Percentiles rank a stretch among this genome's conserved stretches.
Conservation (phyloP, 495 filamentous ascomycete genomes). For the Coniosporium apollinis region DNA sequence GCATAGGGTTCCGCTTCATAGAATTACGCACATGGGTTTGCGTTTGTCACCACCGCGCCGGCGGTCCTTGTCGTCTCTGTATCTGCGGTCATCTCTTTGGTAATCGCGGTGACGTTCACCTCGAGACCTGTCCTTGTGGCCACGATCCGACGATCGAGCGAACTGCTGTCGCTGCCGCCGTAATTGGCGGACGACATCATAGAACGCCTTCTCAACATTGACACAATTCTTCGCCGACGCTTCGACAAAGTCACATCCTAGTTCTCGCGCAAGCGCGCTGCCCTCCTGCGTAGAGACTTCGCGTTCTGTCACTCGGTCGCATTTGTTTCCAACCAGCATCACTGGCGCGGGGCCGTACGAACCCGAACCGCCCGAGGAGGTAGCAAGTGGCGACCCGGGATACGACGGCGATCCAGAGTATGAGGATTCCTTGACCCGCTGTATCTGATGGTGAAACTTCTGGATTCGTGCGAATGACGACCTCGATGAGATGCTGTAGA, state of each 20-base stretch:
- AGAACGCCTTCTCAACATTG: conserved; percentile 97
- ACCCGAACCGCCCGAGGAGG: conserved; percentile 38
- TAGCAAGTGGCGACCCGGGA: conserved; percentile 50
- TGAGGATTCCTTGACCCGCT: conserved; percentile 88
- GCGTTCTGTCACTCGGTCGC: conserved; percentile 84
- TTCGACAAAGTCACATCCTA: conserved; percentile 95
- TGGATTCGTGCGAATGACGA: conserved; percentile 90
- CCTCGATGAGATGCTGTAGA: conserved; percentile 94
- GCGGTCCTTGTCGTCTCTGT: no score
- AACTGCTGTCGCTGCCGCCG: no score
- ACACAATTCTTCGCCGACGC: conserved; percentile 99
- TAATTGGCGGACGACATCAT: conserved; percentile 85
- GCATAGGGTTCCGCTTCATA: no score
- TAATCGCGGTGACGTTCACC: no score
- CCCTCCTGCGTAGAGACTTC: conserved; percentile 96
- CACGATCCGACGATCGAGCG: no score
- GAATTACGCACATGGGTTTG: no score
- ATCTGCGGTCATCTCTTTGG: no score
- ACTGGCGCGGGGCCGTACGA: conserved; percentile 62
- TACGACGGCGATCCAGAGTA: conserved; percentile 53
- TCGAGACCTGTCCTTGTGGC: no score
- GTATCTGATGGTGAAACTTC: conserved; percentile 90
- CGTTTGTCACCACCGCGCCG: no score
- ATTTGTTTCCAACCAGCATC: conserved; percentile 98
- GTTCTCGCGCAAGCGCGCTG: conserved; percentile 72